A percentile compares a stretch with the other conserved stretches of the same genome.
Evolutionary conservation across 345 rosid genomes (phyloP).

Genomic region (Populus alba): DNA sequence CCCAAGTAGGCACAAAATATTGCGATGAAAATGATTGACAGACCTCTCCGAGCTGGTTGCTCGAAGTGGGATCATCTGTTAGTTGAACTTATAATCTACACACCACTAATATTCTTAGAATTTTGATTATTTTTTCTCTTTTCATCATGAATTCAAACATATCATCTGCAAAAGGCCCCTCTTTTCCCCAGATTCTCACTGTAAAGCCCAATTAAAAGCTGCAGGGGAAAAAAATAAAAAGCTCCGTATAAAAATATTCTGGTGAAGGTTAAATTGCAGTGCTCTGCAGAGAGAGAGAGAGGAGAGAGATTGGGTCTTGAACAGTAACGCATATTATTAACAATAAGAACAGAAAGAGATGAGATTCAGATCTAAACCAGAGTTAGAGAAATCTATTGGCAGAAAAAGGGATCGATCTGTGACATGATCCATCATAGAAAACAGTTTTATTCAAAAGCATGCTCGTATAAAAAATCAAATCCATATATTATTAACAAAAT

Average conservation of each 20-base stretch:
- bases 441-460: neutral
- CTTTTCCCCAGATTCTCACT: neutral
- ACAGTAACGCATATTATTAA: neutral
- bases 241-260: neutral
- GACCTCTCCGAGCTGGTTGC: constrained; percentile 17
- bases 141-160: too few species aligned
- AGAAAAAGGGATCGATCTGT: neutral
- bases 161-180: neutral
- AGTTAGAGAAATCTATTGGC: neutral
- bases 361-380: constrained; percentile 27
- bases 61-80: neutral
- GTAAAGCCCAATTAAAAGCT: neutral
- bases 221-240: neutral
- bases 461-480: neutral
- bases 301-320: constrained; percentile 9
- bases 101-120: neutral
- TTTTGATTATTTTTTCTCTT: neutral
- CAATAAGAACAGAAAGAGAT: neutral
- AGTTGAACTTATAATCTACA: constrained; percentile 2
- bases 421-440: neutral
- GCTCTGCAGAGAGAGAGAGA: too few species aligned
- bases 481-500: neutral
- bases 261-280: too few species aligned
- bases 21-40: constrained; percentile 8
- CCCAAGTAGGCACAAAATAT: constrained; percentile 1